Evolutionary conservation across 2,329 filamentous ascomycete species (phyloP), one percentile per base, ranked within the genome.

Genomic region (Trichoderma citrinoviride): DNA sequence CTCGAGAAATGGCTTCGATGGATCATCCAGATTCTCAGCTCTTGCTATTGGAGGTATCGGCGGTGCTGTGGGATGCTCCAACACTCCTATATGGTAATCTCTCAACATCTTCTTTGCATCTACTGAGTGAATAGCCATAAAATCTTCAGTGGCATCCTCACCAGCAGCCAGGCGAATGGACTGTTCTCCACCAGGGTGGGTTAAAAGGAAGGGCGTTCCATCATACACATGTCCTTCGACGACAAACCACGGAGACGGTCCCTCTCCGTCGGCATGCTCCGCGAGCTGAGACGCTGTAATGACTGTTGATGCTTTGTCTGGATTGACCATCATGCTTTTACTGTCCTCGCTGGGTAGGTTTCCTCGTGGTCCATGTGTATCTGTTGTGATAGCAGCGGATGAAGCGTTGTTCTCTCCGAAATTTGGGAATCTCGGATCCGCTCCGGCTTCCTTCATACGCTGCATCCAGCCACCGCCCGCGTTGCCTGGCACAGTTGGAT

Each of bases 381-480:
- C 21, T 10, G 4, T 77, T 77, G 65, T 83, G 15, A 23, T n/a
- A 15, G 29, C 10, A 14, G 27, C 23, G 1, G 15, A 83, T 83
- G 1, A 84, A 85, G 3, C 82, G 87, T 76, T 67, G 81, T 86
- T 74, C 96, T 92, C 15, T 7, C 81, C 43, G 1, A 49, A 19
- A 1, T 27, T 87, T 76, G 67, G 81, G 86, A 73, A 96, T 92
- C 29, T 7, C 83, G 7, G 83, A 72, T 96, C 87, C 0, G 92
- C 92, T 1, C 93, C 93, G 0, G 83, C 81, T 68, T 91, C 92
- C 77, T 96, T 97, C 25, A 95, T 89, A 17, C 89, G 83, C 72
- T 96, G 92, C 93, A 97, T 97, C 93, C 93, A 97, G 0, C 93
- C 93, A 15, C 91, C 91, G 0, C 90, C 83, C 68, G 89, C 88